Evolutionary conservation across 768 basidiomycete genomes (phyloP).

Genomic region (Leccinum arenicola): DNA sequence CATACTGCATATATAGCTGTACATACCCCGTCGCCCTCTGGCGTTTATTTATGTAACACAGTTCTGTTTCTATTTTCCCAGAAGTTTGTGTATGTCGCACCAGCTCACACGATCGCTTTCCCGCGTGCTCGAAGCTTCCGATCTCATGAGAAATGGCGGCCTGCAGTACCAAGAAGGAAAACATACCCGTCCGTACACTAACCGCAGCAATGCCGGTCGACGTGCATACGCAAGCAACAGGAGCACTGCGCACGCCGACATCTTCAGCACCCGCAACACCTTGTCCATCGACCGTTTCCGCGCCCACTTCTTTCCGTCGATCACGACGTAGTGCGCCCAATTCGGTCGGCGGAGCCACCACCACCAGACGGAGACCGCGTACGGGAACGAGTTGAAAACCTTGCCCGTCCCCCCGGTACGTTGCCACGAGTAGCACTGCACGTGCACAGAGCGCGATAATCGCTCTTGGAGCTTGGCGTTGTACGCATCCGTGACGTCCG

Average conservation of each 20-base stretch:
- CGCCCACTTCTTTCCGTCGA: conserved; percentile 40
- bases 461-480: conserved; percentile 23
- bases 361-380: conserved; percentile 33
- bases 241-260: background rate
- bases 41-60: background rate
- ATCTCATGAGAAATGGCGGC: background rate
- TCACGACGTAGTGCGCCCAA: conserved; percentile 35
- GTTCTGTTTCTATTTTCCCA: background rate
- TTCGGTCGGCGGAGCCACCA: conserved; percentile 33
- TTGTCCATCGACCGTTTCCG: conserved; percentile 6
- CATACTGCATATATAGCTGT: conserved; percentile 10
- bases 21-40: background rate
- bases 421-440: conserved; percentile 42
- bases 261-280: conserved; percentile 3
- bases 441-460: conserved; percentile 20
- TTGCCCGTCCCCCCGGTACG: conserved; percentile 36
- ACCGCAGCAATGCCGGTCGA: conserved; percentile 5
- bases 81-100: background rate
- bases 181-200: conserved; percentile 5
- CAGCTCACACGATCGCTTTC: background rate
- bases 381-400: conserved; percentile 39
- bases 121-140: background rate
- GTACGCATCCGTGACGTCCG: conserved; percentile 25
- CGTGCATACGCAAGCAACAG: conserved; percentile 9
- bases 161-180: background rate